phyloP scores from a whole-genome alignment of 768 basidiomycete genomes.

The Postia placenta region DNA sequence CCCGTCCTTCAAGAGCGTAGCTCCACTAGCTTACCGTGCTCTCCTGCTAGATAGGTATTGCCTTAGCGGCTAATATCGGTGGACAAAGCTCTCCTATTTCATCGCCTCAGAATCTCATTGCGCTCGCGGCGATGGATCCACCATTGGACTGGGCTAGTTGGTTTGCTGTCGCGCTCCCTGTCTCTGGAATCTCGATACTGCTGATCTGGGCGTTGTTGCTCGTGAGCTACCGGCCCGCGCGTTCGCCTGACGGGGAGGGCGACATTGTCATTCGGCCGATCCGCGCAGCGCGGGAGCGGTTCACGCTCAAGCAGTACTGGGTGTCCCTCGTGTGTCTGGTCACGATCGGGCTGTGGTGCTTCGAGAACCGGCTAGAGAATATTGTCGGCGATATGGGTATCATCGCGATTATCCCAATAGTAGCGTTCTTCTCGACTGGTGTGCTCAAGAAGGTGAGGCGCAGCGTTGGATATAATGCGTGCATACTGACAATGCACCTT shows the following conservation, averaged over 20 bases:
- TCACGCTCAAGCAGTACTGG: slow-evolving; percentile 85
- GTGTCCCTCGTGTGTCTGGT: slow-evolving; percentile 75
- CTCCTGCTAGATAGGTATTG: slow-evolving; percentile 75
- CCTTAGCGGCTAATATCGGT: slow-evolving; percentile 96
- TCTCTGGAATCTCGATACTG: slow-evolving; percentile 78
- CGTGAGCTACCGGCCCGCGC: slow-evolving; percentile 70
- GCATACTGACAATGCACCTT: neutral
- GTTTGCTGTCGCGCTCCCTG: slow-evolving; percentile 93
- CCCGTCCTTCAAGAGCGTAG: slow-evolving; percentile 13
- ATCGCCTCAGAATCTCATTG: slow-evolving; percentile 96
- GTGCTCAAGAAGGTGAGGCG: slow-evolving; percentile 81
- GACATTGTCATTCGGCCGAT: slow-evolving; percentile 82
- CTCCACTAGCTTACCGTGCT: neutral
- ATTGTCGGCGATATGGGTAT: slow-evolving; percentile 94
- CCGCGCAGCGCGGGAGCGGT: slow-evolving; percentile 73
- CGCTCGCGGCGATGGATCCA: slow-evolving; percentile 80
- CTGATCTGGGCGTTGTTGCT: slow-evolving; percentile 91
- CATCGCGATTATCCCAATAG: slow-evolving; percentile 88
- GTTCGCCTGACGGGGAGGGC: slow-evolving; percentile 65
- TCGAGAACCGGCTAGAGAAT: slow-evolving; percentile 71
- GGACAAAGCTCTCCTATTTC: slow-evolving; percentile 97
- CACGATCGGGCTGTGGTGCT: slow-evolving; percentile 88
- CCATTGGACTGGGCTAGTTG: slow-evolving; percentile 84
- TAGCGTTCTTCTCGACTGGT: slow-evolving; percentile 91
- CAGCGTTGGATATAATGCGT: neutral